A percentile compares a stretch with the other conserved stretches of the same genome.
Evolutionary conservation across 2,329 filamentous ascomycete species (phyloP).

Genomic region (Botrytis hyacinthi): DNA sequence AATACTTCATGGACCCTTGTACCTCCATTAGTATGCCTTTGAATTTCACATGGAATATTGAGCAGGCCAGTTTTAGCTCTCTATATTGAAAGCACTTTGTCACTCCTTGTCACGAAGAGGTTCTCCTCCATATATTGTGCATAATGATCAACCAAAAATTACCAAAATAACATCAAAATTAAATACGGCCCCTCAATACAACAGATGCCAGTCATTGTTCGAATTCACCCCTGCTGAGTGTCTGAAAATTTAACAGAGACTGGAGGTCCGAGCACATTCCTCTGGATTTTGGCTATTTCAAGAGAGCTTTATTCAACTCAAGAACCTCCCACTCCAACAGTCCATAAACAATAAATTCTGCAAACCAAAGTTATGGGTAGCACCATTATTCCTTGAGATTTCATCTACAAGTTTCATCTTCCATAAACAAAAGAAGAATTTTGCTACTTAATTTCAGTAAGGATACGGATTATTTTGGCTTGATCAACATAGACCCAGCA

Average conservation of each 20-base stretch:
- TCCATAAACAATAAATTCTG: background rate
- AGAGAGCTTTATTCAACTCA: background rate
- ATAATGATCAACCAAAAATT: background rate
- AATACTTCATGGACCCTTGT: background rate
- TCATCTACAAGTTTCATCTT: background rate
- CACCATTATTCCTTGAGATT: no score
- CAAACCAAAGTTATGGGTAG: no score
- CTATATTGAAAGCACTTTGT: background rate
- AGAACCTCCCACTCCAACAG: background rate
- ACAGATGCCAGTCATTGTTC: background rate
- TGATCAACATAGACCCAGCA: background rate
- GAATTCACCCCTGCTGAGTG: background rate
- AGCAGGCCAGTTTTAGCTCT: background rate
- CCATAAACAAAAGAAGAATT: background rate
- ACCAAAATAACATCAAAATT: background rate
- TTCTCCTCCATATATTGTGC: background rate
- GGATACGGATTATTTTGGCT: background rate
- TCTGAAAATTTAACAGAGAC: background rate
- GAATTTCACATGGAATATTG: background rate
- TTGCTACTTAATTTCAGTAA: background rate
- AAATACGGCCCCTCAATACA: background rate
- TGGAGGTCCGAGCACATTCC: background rate
- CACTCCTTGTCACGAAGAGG: background rate
- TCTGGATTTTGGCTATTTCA: background rate
- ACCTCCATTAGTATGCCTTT: background rate